Conservation (phyloP, 2,329 filamentous ascomycete species). For the Aureobasidium mangrovei region DNA sequence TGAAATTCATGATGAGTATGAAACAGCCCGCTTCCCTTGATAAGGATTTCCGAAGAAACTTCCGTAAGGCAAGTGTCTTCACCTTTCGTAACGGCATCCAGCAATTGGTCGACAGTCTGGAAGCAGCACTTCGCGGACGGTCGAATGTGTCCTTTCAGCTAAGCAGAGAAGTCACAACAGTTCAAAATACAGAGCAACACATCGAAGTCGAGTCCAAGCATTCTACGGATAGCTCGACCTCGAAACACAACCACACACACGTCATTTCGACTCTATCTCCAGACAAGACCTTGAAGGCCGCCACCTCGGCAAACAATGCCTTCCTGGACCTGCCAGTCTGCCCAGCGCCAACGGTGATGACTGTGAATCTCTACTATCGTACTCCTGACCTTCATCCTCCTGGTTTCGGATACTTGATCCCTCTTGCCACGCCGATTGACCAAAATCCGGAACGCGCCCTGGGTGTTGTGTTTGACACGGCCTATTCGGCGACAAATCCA, state of each 20-base stretch:
- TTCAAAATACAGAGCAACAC: constrained; percentile 15
- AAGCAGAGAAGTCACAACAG: constrained; percentile 32
- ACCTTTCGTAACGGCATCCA: constrained; percentile 38
- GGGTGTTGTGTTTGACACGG: constrained; percentile 86
- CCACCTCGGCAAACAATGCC: constrained; percentile 24
- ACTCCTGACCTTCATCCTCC: constrained; percentile 54
- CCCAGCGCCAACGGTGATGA: constrained; percentile 62
- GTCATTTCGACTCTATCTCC: constrained; percentile 56
- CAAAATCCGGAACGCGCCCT: constrained; percentile 77
- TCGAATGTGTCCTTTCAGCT: constrained; percentile 34
- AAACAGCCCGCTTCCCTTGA: constrained; percentile 2
- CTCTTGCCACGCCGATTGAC: constrained; percentile 57
- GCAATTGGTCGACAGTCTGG: constrained; percentile 31
- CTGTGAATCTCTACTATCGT: constrained; percentile 81
- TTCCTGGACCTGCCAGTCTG: background rate
- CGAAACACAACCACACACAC: constrained; percentile 36
- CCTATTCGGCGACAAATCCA: constrained; percentile 32
- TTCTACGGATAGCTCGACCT: constrained; percentile 18
- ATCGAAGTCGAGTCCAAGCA: constrained; percentile 15
- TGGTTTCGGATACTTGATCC: constrained; percentile 90
- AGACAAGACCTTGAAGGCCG: constrained; percentile 26
- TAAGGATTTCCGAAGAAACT: constrained; percentile 24
- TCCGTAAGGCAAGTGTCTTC: constrained; percentile 32
- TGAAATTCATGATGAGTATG: constrained; percentile 24
- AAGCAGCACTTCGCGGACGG: constrained; percentile 28